These are phyloP conservation scores for Ogataea sp. DNA, from an alignment of 805 yeast species.

Conservation along the genomic window DNA sequence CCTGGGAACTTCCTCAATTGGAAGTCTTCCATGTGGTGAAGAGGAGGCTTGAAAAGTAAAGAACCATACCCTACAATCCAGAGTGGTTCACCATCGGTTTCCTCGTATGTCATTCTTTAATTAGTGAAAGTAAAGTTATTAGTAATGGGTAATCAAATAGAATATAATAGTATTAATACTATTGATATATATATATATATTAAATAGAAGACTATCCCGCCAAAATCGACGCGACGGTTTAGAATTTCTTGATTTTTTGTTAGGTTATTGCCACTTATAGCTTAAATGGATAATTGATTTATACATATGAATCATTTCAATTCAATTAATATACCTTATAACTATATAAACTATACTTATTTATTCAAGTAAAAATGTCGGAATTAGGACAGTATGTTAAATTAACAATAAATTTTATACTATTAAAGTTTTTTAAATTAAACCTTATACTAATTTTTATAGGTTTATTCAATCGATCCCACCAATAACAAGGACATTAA, in stretches of 20 bases:
- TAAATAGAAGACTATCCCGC: too few species aligned
- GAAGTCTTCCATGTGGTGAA: slow-evolving; percentile 35
- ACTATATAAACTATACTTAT: too few species aligned
- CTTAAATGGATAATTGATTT: too few species aligned
- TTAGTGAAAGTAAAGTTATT: too few species aligned
- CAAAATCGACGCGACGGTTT: too few species aligned
- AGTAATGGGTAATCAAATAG: too few species aligned
- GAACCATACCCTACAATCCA: slow-evolving; percentile 94
- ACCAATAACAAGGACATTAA: slow-evolving; percentile 52
- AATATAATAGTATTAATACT: too few species aligned
- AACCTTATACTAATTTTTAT: neutral
- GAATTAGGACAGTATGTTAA: slow-evolving; percentile 24
- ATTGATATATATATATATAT: too few species aligned
- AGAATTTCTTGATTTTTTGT: too few species aligned
- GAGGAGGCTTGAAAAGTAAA: slow-evolving; percentile 84
- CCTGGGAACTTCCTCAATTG: slow-evolving; percentile 45
- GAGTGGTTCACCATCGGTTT: slow-evolving; percentile 24
- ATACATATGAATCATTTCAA: too few species aligned
- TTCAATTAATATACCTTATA: too few species aligned
- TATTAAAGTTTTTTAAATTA: neutral
- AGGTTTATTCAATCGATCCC: slow-evolving; percentile 41
- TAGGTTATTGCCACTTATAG: too few species aligned
- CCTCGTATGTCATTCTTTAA: neutral
- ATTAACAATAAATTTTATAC: neutral
- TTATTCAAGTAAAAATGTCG: slow-evolving; percentile 22